Evolutionary conservation across 2,329 filamentous ascomycete species (phyloP).

Genomic region (Cadophora gregata): DNA sequence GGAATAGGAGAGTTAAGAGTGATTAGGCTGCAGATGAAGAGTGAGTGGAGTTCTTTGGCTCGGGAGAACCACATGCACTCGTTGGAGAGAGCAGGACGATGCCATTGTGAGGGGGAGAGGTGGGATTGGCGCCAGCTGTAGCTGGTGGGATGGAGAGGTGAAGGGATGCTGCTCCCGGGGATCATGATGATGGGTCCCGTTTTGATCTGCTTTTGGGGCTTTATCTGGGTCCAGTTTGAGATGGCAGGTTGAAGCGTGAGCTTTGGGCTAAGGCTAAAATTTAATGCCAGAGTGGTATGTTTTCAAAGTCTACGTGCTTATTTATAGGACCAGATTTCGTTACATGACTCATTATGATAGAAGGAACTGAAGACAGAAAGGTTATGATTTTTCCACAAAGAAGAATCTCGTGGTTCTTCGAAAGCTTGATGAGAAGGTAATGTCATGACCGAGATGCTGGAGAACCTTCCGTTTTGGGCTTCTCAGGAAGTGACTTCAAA

Average conservation of each 20-base stretch:
- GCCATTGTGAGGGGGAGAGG: conserved; percentile 20
- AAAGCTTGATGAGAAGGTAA: background rate
- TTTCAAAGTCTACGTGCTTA: background rate
- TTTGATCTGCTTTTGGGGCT: background rate
- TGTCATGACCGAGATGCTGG: background rate
- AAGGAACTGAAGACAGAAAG: background rate
- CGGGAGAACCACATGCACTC: conserved; percentile 32
- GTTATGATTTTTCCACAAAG: background rate
- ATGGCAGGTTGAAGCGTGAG: conserved; percentile 1
- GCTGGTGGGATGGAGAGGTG: conserved; percentile 7
- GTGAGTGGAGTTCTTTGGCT: conserved; percentile 28
- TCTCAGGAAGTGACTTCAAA: background rate
- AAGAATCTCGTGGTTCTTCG: background rate
- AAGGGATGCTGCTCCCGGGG: background rate
- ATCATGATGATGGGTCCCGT: conserved; percentile 5
- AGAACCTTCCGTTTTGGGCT: background rate
- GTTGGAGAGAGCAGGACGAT: conserved; percentile 28
- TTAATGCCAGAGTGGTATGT: background rate
- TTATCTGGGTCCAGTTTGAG: background rate
- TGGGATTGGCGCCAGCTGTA: conserved; percentile 26
- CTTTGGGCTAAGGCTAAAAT: conserved; percentile 16
- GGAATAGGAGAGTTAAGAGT: conserved; percentile 9
- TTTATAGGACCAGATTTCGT: background rate
- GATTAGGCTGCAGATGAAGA: conserved; percentile 28
- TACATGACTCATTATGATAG: conserved; percentile 11